Conservation (phyloP, 2,329 filamentous ascomycete species). For the Ascochyta rabiei region DNA sequence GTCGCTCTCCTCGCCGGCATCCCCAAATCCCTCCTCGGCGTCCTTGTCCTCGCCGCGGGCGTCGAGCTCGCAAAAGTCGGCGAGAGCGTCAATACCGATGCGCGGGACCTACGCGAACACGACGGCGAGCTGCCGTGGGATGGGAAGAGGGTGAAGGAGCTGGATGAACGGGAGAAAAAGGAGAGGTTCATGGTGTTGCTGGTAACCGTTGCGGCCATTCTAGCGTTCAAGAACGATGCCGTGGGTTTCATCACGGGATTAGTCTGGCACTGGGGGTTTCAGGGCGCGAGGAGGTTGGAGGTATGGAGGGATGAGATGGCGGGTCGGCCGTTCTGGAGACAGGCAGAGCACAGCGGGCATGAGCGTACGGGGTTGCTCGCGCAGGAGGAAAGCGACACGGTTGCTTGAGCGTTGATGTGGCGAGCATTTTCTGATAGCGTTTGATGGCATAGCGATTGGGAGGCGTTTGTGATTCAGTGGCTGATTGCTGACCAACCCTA, state of each 20-base stretch:
- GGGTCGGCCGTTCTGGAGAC: conserved; percentile 33
- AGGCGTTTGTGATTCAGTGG: background rate
- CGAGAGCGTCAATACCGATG: conserved; percentile 79
- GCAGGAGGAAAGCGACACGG: conserved; percentile 37
- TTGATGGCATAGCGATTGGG: conserved; percentile 6
- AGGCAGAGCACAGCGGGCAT: conserved; percentile 19
- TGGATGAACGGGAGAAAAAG: conserved; percentile 71
- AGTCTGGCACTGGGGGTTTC: conserved; percentile 75
- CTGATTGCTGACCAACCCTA: no score
- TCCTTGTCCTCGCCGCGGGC: conserved; percentile 90
- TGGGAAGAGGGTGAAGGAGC: conserved; percentile 56
- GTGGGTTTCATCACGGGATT: conserved; percentile 85
- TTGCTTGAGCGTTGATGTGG: conserved; percentile 26
- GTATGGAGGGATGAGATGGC: conserved; percentile 29
- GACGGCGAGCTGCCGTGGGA: conserved; percentile 34
- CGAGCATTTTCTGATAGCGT: background rate
- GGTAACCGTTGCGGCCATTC: conserved; percentile 78
- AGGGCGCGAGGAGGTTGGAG: conserved; percentile 29
- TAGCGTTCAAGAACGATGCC: conserved; percentile 89
- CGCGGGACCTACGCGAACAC: conserved; percentile 61
- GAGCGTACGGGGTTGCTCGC: conserved; percentile 34
- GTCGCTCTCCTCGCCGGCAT: conserved; percentile 73
- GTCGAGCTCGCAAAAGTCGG: conserved; percentile 87
- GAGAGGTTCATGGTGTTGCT: conserved; percentile 90
- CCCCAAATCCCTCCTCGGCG: conserved; percentile 76